Base-by-base conservation (phyloP, 805 yeast species). In the Candida sanyiensis region DNA sequence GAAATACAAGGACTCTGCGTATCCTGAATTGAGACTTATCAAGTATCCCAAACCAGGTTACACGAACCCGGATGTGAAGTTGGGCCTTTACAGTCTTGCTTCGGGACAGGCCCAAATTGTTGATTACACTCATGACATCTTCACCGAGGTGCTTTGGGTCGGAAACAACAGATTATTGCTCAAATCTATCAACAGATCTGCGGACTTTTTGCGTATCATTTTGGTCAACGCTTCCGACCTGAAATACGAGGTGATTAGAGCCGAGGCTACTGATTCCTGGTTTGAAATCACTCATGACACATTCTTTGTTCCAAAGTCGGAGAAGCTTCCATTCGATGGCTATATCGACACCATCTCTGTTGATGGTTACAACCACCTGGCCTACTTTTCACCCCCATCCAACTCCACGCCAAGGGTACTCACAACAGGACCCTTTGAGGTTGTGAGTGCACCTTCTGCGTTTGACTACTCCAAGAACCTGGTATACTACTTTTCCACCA, bases 11-110 rank as follows among this genome's bases (percentile, higher is more conserved):
- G 12, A 35, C 21, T 64, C 63, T 30, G 59, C 69, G 11, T 83
- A 85, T 51, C 87, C 95, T 5, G 73, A 75, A 15, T 54, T 80
- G 43, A 64, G 68, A 24, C 62, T 67, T 9, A 67, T 83, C 49
- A 84, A 83, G 56, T 87, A 87, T 56, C 96, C 96, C 7, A 87
- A 87, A 54, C 80, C 95, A 6, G 96, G 96, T 0, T 75, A 65
- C 35, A 63, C 78, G 6, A 88, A 86, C 51, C 96, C 96, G 1
- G 54, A 59, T 4, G 87, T 81, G 7, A 73, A 72, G 33, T 52
- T 79, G 34, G 63, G 69, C 38, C 61, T 79, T 27, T 73, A 68
- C 52, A 69, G 69, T 37, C 32, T 69, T 5, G 33, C 44, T 0
- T 38, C 53, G 0, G 53, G 56, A 1, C 46, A 57, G 4, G 46